Conservation (phyloP, 768 basidiomycete genomes). For the Coprinopsis cinerea region DNA sequence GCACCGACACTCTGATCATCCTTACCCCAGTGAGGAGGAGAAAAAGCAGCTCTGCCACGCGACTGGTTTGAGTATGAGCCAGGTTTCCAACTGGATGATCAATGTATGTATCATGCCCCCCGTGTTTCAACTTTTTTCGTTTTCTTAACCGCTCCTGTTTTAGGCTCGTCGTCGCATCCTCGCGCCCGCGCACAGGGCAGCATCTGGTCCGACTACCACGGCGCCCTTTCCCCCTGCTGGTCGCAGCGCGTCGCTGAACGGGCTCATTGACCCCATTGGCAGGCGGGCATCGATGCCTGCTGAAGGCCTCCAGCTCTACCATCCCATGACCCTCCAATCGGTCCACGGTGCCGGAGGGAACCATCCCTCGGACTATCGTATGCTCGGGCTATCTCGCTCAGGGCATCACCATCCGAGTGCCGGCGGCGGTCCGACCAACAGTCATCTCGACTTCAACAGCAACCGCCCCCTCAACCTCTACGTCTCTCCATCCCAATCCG, state of each 20-base stretch:
- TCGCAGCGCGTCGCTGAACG: constrained; percentile 38
- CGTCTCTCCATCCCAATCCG: constrained; percentile 23
- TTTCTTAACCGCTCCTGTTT: constrained; percentile 7
- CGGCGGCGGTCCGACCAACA: no score
- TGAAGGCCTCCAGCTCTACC: constrained; percentile 69
- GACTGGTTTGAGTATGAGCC: constrained; percentile 82
- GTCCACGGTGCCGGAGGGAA: constrained; percentile 34
- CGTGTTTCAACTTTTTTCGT: constrained; percentile 5
- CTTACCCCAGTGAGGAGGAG: constrained; percentile 86
- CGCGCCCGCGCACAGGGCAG: constrained; percentile 73
- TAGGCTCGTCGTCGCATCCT: constrained; percentile 80
- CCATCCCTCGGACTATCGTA: constrained; percentile 41
- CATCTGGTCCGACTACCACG: constrained; percentile 72
- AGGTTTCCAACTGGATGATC: constrained; percentile 94
- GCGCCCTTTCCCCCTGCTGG: constrained; percentile 58
- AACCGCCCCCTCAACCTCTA: constrained; percentile 24
- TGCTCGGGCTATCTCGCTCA: constrained; percentile 36
- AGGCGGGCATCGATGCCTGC: constrained; percentile 66
- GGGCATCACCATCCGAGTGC: constrained; percentile 30
- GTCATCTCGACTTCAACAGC: constrained; percentile 39
- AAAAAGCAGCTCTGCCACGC: constrained; percentile 85
- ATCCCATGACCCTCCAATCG: constrained; percentile 73
- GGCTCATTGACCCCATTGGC: constrained; percentile 35
- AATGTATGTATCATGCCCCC: constrained; percentile 44
- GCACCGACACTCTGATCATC: constrained; percentile 82